Evolutionary conservation across 495 filamentous ascomycete genomes (phyloP), one percentile per base, ranked within the genome.

Genomic region (Neurospora sp.): DNA sequence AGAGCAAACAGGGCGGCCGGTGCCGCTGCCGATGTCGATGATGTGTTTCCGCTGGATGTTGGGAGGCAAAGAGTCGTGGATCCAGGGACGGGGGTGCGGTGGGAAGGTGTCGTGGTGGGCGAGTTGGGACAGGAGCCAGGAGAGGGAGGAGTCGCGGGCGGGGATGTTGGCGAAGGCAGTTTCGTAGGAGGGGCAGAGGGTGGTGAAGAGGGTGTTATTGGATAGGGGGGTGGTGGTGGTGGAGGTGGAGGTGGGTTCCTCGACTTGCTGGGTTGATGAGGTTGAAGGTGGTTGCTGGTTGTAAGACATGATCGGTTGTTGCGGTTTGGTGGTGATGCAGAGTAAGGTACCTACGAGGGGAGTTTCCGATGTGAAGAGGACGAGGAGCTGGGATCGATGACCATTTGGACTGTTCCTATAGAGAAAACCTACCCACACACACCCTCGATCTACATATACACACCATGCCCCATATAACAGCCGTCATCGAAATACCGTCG

Each of bases 21-120:
- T 85, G 60, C 83, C 84, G 74, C 79, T 84, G 35, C 78, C 78
- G 14, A 83, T 78, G 70, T 85, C 84, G 3, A 85, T 73, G 23
- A 81, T 75, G 35, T 37, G 71, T 60, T 74, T 71, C 4, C 39
- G 71, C 14, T 74, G 39, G 20, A 62, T 12, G 3, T 14, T 14
- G 54, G 6, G 27, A 62, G 54, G 54, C 0, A 35, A 35, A 0
- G 12, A 2, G 0, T 62, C 6, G 12, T 62, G 27, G 2, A 62
- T 35, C 14, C 54, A 35, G 6, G 27, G 54, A 12, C 27, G 14
- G 5, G 23, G 12, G 23, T 31, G 27, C 0, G 27, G 27, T 3
- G 54, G 14, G 14, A 35, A 62, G 6, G 54, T 62, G 23, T 44
- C 46, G 8, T 11, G 6, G 6, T 69, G 2, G 5, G 69, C 5